phyloP scores from a whole-genome alignment of 1,284 basidiomycete genomes.

The Polyporus tsugae region DNA sequence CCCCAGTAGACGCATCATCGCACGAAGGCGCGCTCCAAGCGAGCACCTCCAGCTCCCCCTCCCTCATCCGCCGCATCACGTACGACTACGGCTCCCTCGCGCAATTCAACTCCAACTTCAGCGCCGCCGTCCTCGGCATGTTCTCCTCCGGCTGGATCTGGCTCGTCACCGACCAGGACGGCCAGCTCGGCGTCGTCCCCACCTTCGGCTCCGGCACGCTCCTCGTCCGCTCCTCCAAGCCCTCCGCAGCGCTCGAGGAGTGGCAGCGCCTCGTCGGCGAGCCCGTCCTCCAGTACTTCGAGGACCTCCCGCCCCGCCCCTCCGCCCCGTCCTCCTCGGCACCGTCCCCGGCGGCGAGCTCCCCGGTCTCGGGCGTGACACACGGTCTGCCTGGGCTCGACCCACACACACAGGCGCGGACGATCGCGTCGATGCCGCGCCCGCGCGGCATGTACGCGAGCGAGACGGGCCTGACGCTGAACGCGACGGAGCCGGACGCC shows the following conservation, averaged over 20 bases:
- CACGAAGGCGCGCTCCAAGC: conserved; percentile 54
- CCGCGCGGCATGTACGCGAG: conserved; percentile 6
- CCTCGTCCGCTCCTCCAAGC: conserved; percentile 69
- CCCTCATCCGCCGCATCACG: conserved; percentile 54
- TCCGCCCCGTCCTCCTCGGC: conserved; percentile 13
- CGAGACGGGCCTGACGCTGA: conserved; percentile 7
- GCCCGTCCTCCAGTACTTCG: conserved; percentile 45
- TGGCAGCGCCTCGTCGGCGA: conserved; percentile 33
- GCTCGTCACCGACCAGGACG: conserved; percentile 78
- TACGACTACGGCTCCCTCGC: conserved; percentile 69
- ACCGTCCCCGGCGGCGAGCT: conserved; percentile 33
- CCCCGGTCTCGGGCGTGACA: conserved; percentile 45
- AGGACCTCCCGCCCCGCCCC: conserved; percentile 25
- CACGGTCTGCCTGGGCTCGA: conserved; percentile 24
- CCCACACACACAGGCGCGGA: conserved; percentile 40
- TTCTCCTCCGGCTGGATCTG: conserved; percentile 89
- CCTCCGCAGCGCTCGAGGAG: conserved; percentile 24
- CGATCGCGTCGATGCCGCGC: conserved; percentile 31
- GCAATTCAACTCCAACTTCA: conserved; percentile 80
- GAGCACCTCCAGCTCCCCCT: conserved; percentile 22
- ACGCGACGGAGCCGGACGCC: conserved; percentile 1
- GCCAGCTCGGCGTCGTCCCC: conserved; percentile 76
- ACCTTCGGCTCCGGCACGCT: conserved; percentile 94
- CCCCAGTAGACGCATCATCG: conserved; percentile 44
- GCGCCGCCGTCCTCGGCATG: conserved; percentile 81